A percentile compares a stretch with the other conserved stretches of the same genome.
These are phyloP conservation scores for Penicillium pancosmium DNA, from an alignment of 495 filamentous ascomycete genomes.

Conservation along the genomic window DNA sequence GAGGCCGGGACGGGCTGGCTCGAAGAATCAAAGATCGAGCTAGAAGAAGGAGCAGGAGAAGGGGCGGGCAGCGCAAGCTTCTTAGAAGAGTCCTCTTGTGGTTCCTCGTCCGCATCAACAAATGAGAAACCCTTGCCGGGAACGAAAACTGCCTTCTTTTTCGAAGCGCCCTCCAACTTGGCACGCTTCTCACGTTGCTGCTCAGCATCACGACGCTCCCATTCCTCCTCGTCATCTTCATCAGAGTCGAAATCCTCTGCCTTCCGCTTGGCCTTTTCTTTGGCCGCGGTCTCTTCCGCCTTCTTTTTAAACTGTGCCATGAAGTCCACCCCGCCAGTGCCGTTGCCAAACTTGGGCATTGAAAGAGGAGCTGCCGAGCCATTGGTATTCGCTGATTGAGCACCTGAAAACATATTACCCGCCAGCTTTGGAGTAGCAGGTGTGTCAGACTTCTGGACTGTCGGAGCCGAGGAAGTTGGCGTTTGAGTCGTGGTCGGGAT, in stretches of 20 bases:
- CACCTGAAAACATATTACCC: slow-evolving; percentile 17
- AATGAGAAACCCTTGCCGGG: slow-evolving; percentile 47
- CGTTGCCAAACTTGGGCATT: slow-evolving; percentile 38
- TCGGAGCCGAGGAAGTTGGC: slow-evolving; percentile 4
- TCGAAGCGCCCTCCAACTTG: slow-evolving; percentile 31
- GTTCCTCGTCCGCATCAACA: slow-evolving; percentile 31
- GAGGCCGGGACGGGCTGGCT: slow-evolving; percentile 31
- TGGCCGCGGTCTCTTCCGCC: slow-evolving; percentile 35
- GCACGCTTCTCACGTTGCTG: slow-evolving; percentile 48
- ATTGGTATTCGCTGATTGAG: slow-evolving; percentile 8
- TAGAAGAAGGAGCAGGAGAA: slow-evolving; percentile 18
- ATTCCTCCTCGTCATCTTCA: slow-evolving; percentile 55
- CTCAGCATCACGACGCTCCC: slow-evolving; percentile 50
- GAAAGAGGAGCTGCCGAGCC: slow-evolving; percentile 14
- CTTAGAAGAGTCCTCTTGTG: slow-evolving; percentile 11
- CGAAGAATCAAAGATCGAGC: slow-evolving; percentile 28
- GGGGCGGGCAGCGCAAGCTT: slow-evolving; percentile 11
- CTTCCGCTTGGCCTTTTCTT: slow-evolving; percentile 55
- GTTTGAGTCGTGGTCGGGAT: slow-evolving; percentile 6
- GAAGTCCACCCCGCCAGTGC: slow-evolving; percentile 32
- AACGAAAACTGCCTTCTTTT: slow-evolving; percentile 42
- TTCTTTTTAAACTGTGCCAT: slow-evolving; percentile 42
- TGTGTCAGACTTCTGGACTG: neutral
- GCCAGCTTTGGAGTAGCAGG: slow-evolving; percentile 24
- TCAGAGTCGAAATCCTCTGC: slow-evolving; percentile 60